These are phyloP conservation scores for Exophiala mesophila DNA, from an alignment of 2,329 filamentous ascomycete genomes.

Conservation along the genomic window DNA sequence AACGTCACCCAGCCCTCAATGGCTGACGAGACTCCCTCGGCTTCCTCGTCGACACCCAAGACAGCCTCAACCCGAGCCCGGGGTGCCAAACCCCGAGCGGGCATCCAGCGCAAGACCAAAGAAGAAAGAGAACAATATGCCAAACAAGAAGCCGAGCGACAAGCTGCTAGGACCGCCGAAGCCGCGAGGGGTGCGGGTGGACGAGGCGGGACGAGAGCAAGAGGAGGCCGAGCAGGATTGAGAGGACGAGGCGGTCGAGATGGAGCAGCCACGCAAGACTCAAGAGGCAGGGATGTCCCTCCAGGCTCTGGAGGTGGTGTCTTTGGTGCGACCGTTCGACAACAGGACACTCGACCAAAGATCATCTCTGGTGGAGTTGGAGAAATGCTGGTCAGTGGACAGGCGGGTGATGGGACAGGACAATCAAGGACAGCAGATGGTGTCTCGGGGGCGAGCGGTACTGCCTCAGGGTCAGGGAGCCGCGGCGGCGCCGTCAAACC, in stretches of 20 bases:
- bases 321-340: constrained; percentile 18
- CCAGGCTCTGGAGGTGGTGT: constrained; percentile 15
- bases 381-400: constrained; percentile 30
- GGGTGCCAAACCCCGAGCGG: constrained; percentile 22
- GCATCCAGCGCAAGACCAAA: constrained; percentile 24
- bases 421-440: constrained; percentile 26
- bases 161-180: constrained; percentile 18
- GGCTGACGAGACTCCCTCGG: constrained; percentile 3
- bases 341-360: constrained; percentile 28
- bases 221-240: constrained; percentile 8
- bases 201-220: constrained; percentile 12
- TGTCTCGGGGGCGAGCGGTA: constrained; percentile 24
- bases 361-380: constrained; percentile 24
- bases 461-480: constrained; percentile 28
- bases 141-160: constrained; percentile 25
- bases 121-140: constrained; percentile 25
- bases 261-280: constrained; percentile 6
- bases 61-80: constrained; percentile 4
- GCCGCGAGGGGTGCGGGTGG: constrained; percentile 8
- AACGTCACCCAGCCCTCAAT: neutral
- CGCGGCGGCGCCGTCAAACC: constrained; percentile 25
- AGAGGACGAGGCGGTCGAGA: constrained; percentile 11
- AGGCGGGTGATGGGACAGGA: constrained; percentile 18
- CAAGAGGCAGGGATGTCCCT: constrained; percentile 4
- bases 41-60: constrained; percentile 10